Conservation (phyloP, 805 yeast genomes). For the Saccharomycopsis javanensis region DNA sequence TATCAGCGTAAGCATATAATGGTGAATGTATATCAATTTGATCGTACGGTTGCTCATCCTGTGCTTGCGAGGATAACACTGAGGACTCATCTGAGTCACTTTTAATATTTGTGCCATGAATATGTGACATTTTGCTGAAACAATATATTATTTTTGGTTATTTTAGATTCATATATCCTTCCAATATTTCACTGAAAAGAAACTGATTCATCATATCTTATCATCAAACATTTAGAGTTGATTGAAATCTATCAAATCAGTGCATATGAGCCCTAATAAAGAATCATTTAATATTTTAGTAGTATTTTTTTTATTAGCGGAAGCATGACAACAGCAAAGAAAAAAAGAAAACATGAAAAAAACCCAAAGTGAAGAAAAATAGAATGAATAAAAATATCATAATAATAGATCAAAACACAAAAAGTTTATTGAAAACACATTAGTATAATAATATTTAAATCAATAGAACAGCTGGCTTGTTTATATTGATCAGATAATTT, state of each 20-base stretch:
- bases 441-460: too few species aligned
- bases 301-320: background rate
- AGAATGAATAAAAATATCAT: too few species aligned
- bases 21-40: constrained; percentile 35
- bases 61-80: background rate
- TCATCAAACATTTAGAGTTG: background rate
- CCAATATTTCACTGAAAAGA: too few species aligned
- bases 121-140: background rate
- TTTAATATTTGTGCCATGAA: background rate
- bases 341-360: background rate
- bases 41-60: background rate
- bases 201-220: background rate
- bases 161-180: background rate
- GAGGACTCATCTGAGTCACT: background rate
- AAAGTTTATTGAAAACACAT: too few species aligned
- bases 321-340: background rate
- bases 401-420: background rate
- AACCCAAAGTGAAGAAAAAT: too few species aligned
- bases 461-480: too few species aligned
- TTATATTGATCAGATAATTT: too few species aligned
- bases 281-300: background rate
- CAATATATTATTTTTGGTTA: background rate
- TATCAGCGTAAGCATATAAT: background rate
- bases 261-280: background rate
- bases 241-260: too few species aligned